These are phyloP conservation scores for Penicillium silybi DNA, from an alignment of 495 filamentous ascomycete species.

Conservation along the genomic window DNA sequence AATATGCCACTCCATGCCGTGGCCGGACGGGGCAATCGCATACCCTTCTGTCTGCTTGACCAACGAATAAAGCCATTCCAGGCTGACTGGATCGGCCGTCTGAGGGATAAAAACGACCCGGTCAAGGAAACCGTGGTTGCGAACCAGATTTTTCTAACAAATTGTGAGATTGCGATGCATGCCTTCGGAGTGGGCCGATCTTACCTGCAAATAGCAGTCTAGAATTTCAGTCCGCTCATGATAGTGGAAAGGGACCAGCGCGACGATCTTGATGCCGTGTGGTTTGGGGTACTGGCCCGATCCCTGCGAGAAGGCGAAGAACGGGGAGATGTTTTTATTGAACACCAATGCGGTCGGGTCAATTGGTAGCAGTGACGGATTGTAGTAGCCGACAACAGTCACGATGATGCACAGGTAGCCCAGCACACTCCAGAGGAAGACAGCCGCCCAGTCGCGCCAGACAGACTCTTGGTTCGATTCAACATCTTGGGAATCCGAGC, in stretches of 20 bases:
- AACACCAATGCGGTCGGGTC: constrained; percentile 22
- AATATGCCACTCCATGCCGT: constrained; percentile 17
- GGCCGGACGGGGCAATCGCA: constrained; percentile 15
- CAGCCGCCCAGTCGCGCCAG: constrained; percentile 21
- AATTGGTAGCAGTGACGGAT: constrained; percentile 19
- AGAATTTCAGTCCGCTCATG: constrained; percentile 45
- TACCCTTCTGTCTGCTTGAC: constrained; percentile 28
- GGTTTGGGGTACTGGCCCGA: constrained; percentile 39
- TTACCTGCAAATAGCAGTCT: constrained; percentile 49
- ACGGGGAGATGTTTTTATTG: constrained; percentile 24
- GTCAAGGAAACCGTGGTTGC: constrained; percentile 51
- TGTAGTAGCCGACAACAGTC: constrained; percentile 17
- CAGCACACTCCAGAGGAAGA: constrained; percentile 23
- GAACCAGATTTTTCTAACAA: constrained; percentile 44
- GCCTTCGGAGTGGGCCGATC: neutral
- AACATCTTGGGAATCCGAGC: constrained; percentile 11
- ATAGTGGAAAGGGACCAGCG: constrained; percentile 47
- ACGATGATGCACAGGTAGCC: constrained; percentile 27
- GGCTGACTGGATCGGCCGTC: constrained; percentile 41
- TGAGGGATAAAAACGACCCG: constrained; percentile 51
- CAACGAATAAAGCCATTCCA: constrained; percentile 40
- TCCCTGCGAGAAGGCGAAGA: constrained; percentile 30
- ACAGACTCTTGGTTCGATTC: constrained; percentile 15
- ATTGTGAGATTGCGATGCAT: constrained; percentile 2
- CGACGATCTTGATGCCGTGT: constrained; percentile 41